Evolutionary conservation across 2,329 filamentous ascomycete genomes (phyloP), one percentile per base, ranked within the genome.

Genomic region (Paecilomyces sp.): DNA sequence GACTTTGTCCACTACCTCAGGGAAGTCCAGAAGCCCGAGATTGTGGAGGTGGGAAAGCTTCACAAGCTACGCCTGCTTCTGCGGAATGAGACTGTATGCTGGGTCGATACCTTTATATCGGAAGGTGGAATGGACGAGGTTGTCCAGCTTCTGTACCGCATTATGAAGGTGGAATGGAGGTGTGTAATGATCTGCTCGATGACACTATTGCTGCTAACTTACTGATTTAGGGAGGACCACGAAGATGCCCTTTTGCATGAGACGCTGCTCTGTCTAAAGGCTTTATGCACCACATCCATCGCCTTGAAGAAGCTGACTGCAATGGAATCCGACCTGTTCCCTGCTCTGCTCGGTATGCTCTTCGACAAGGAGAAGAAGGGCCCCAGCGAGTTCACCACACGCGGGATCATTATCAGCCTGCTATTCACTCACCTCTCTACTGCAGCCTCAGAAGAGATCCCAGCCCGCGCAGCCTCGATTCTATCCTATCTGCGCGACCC

Each of bases 301-400:
- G 94, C 92, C 1, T 82, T 97, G 68, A 85, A 89, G 65, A 90
- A 93, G 70, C 84, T 99, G 7, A 84, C 90, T 65, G 85, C 86
- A 9, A 90, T 96, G 60, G 91, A 95, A 65, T 80, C 82, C 5
- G 88, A 88, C 0, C 82, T 99, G 8, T 97, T 97, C 69, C 91
- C 93, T 1, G 90, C 90, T 28, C 79, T 99, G 54, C 77, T 97
- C 54, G 85, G 85, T 60, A 92, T 97, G 88, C 82, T 97, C 50
- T 97, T 97, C 68, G 92, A 97, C 68, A 91, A 95, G n/a, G 93
- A 97, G 72, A 95, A 92, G 79, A 97, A 97, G 74, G 94, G 94
- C 0, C 94, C 94, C 0, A 95, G 91, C 78, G 94, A 99, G 74
- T 99, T 96, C 73, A 94, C 90, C 3, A 97, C 94, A 12, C 88